phyloP scores from a whole-genome alignment of 305 asterid genomes.

The Fraxinus velutina region DNA sequence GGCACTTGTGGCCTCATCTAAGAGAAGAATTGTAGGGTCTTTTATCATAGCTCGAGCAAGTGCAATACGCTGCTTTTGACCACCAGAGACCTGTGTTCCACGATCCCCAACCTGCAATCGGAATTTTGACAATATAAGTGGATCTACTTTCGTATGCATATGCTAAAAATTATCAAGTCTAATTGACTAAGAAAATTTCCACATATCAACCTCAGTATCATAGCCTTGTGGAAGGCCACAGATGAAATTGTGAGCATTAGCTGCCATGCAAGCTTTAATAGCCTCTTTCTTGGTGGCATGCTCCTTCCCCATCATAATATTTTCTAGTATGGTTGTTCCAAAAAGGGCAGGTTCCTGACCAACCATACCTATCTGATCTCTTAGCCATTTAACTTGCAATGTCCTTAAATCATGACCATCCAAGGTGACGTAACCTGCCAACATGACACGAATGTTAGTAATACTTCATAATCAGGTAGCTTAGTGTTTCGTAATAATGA shows the following conservation, averaged over 20 bases:
- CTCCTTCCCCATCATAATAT: slow-evolving; percentile 75
- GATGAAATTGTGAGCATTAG: slow-evolving; percentile 72
- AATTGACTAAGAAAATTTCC: neutral
- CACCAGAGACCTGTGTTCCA: slow-evolving; percentile 78
- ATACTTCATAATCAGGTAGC: neutral
- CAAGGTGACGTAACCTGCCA: slow-evolving; percentile 54
- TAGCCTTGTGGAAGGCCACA: slow-evolving; percentile 68
- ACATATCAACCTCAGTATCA: slow-evolving; percentile 53
- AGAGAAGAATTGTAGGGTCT: slow-evolving; percentile 64
- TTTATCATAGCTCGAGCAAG: slow-evolving; percentile 81
- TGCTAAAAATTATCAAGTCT: neutral
- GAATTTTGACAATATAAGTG: neutral
- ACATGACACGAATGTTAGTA: neutral
- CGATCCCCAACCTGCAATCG: slow-evolving; percentile 65
- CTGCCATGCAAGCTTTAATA: slow-evolving; percentile 56
- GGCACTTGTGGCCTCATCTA: slow-evolving; percentile 89
- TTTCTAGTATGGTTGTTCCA: slow-evolving; percentile 67
- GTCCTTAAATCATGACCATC: slow-evolving; percentile 76
- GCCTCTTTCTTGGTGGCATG: slow-evolving; percentile 70
- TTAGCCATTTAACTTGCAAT: slow-evolving; percentile 79
- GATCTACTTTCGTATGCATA: neutral
- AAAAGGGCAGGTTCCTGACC: slow-evolving; percentile 86
- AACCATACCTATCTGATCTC: slow-evolving; percentile 84
- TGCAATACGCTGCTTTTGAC: slow-evolving; percentile 79
- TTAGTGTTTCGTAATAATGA: neutral